Conservation (phyloP, 192 early-diverging fungal species). For the Allomyces macrogynus region DNA sequence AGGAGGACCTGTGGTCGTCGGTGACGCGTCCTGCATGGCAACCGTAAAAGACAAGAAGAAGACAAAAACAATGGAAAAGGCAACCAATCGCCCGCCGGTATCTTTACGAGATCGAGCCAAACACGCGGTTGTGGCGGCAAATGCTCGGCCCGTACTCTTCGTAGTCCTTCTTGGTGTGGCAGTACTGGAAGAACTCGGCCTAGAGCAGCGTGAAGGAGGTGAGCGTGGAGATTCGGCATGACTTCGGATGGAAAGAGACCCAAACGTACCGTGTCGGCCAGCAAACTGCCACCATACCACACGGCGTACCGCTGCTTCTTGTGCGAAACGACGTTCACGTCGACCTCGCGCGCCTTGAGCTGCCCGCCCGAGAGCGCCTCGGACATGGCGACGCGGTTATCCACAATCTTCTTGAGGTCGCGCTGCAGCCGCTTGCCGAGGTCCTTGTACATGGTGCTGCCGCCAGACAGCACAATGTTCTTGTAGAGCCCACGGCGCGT, state of each 20-base stretch:
- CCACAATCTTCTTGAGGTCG: slow-evolving; percentile 76
- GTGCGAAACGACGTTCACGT: slow-evolving; percentile 94
- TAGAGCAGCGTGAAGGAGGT: slow-evolving; percentile 10
- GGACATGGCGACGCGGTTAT: slow-evolving; percentile 46
- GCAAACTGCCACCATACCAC: slow-evolving; percentile 92
- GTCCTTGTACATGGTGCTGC: slow-evolving; percentile 98
- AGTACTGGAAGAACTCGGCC: slow-evolving; percentile 76
- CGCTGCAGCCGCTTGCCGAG: slow-evolving; percentile 85
- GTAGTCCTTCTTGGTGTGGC: slow-evolving; percentile 94
- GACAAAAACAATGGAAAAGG: not conserved
- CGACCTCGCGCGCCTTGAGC: slow-evolving; percentile 59
- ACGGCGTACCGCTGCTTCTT: slow-evolving; percentile 98
- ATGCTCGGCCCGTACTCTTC: slow-evolving; percentile 93
- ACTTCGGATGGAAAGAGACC: not conserved
- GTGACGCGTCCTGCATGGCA: too few species aligned
- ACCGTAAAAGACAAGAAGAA: too few species aligned
- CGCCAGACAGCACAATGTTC: slow-evolving; percentile 98
- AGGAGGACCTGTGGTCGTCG: too few species aligned
- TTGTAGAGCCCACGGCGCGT: slow-evolving; percentile 89
- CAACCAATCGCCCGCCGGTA: not conserved
- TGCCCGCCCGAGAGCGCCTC: slow-evolving; percentile 53
- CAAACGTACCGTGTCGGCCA: slow-evolving; percentile 65
- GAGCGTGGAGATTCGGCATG: too few species aligned
- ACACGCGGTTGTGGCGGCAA: slow-evolving; percentile 80
- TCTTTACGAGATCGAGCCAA: slow-evolving; percentile 27